Evolutionary conservation across 495 filamentous ascomycete species (phyloP).

Genomic region (Elasticomyces elasticus): DNA sequence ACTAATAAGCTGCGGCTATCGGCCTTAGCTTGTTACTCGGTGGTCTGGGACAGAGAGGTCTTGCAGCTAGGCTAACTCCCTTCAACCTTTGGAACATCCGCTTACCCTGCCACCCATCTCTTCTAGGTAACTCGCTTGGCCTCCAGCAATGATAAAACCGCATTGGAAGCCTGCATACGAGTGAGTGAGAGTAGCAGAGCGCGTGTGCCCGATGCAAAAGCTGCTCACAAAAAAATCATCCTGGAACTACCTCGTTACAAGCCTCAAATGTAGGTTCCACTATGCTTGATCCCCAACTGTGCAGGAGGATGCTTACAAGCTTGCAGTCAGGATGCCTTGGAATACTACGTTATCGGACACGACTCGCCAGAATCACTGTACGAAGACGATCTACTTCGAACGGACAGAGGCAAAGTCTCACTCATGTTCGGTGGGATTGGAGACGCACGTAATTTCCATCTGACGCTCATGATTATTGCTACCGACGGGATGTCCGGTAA

Average conservation of each 20-base stretch:
- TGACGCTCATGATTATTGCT: background rate
- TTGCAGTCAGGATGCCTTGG: background rate
- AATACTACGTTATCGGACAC: background rate
- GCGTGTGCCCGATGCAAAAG: background rate
- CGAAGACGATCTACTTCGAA: background rate
- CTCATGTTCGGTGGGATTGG: constrained; percentile 2
- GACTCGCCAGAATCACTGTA: background rate
- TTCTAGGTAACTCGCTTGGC: too few relatives aligned
- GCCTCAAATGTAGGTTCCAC: background rate
- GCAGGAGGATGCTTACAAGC: background rate
- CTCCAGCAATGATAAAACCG: background rate
- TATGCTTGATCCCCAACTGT: background rate
- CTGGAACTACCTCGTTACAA: background rate
- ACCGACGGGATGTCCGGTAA: too few relatives aligned
- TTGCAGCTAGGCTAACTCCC: too few relatives aligned
- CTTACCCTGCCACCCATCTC: too few relatives aligned
- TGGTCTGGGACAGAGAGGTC: too few relatives aligned
- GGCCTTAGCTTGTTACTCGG: too few relatives aligned
- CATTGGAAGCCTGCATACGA: background rate
- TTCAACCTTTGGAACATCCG: too few relatives aligned
- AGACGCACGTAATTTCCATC: background rate
- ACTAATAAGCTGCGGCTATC: too few relatives aligned
- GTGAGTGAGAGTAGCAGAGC: background rate
- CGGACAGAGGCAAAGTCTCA: background rate
- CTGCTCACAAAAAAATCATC: background rate